These are phyloP conservation scores for Casuarina glauca DNA, from an alignment of 306 rosid genomes.

Conservation along the genomic window DNA sequence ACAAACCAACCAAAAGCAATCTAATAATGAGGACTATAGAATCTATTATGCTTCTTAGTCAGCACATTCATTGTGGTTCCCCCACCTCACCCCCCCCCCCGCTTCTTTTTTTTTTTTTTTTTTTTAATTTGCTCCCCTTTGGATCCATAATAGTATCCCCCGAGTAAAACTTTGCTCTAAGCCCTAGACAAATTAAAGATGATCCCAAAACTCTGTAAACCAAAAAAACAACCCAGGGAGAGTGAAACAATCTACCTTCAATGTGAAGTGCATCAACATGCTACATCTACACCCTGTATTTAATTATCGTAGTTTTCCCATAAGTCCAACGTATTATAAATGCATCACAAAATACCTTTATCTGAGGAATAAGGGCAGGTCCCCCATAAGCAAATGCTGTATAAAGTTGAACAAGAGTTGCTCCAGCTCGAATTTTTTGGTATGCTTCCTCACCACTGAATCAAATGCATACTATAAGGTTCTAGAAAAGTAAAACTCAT, in stretches of 20 bases:
- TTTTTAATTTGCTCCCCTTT: not conserved
- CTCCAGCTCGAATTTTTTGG: constrained; percentile 85
- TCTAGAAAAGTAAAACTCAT: constrained; percentile 11
- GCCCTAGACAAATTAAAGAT: not conserved
- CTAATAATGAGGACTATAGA: not conserved
- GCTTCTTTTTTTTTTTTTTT: not conserved
- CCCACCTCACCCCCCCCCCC: too few relatives aligned
- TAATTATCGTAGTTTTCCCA: not conserved
- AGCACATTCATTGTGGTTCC: not conserved
- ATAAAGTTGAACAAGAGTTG: constrained; percentile 90
- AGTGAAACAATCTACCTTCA: not conserved
- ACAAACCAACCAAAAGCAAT: not conserved
- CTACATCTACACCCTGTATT: constrained; percentile 10
- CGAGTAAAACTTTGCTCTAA: not conserved
- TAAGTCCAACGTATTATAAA: constrained; percentile 13
- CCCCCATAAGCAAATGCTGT: constrained; percentile 94
- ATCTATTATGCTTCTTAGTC: too few relatives aligned
- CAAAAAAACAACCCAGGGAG: not conserved
- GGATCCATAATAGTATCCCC: not conserved
- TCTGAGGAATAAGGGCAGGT: constrained; percentile 93
- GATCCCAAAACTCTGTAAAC: not conserved
- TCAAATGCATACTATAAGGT: constrained; percentile 21
- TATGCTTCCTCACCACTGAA: constrained; percentile 95
- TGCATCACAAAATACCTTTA: constrained; percentile 63
- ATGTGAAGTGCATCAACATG: constrained; percentile 1